Evolutionary conservation across 805 yeast genomes (phyloP), one percentile per base, ranked within the genome.

Genomic region (Zygoascus biomembranicola): DNA sequence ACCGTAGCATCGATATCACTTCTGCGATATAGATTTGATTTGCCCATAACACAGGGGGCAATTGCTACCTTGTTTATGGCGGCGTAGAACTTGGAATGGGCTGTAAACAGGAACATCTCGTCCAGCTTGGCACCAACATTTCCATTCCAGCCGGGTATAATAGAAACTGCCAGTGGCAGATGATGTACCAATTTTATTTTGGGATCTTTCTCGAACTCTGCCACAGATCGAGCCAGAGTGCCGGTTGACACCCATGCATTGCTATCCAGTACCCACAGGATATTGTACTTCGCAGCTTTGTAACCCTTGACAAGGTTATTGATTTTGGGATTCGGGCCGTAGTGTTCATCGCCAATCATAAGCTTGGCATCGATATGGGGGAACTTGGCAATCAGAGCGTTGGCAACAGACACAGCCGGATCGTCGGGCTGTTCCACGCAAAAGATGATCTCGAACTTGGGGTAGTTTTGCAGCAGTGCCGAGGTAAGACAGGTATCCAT

Each of bases 11-110:
- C 64, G 26, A 88, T 69, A 52, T 79, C 85, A 0, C 87, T 79
- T 46, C 80, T 73, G 19, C 90, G 73, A 66, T 86, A 90, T 50
- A 89, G 60, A 63, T 89, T 89, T 8, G 94, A 85, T 64, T 90
- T 89, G 9, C 97, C 97, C 73, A 86, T 89, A 44, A 89, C 94
- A 68, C 97, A 89, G 0, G 96, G 95, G 0, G 95, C 95, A 35
- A 87, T 68, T 5, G 84, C 78, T 9, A 84, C 70, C 55, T 81
- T 80, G 65, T 89, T 89, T 63, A 89, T 80, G 32, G 88, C 82
- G 5, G 83, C 81, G 66, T 89, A 89, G 66, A 90, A 88, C 69
- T 87, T 87, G 51, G 90, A 81, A 69, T 89, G 97, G 0, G 95
- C 80, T 0, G 96, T 84, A 50, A 84, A 75, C 61, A 89, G 70